These are phyloP conservation scores for Thermothelomyces thermophilus DNA, from an alignment of 2,329 filamentous ascomycete species.

Conservation along the genomic window DNA sequence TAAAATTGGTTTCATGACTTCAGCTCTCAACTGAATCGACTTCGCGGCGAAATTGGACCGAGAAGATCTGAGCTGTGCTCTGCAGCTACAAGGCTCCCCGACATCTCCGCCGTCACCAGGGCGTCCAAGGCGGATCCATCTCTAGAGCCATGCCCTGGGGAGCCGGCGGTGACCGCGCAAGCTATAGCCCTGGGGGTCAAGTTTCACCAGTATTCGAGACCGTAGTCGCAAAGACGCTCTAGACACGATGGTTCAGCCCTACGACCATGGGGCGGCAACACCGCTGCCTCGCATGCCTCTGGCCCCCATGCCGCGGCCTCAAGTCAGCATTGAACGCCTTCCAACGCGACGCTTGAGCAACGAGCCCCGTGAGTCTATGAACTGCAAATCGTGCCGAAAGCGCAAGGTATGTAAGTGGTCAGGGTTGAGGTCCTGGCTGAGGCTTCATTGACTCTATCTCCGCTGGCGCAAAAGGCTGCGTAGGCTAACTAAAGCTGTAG, in stretches of 20 bases:
- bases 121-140: neutral
- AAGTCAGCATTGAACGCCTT: constrained; percentile 75
- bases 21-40: no score
- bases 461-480: neutral
- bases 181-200: constrained; percentile 1
- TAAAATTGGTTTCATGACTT: neutral
- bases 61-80: neutral
- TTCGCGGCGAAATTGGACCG: neutral
- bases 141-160: constrained; percentile 10
- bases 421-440: neutral
- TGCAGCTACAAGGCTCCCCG: neutral
- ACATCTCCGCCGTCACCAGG: no score
- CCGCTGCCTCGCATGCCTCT: constrained; percentile 40
- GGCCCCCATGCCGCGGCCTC: constrained; percentile 61
- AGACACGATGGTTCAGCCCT: constrained; percentile 36
- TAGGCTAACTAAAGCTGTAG: constrained; percentile 37
- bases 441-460: no score
- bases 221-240: neutral
- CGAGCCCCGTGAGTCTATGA: constrained; percentile 85
- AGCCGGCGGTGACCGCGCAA: constrained; percentile 7
- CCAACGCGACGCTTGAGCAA: constrained; percentile 63
- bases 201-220: neutral
- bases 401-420: constrained; percentile 63
- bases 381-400: constrained; percentile 90
- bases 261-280: constrained; percentile 37